phyloP scores from a whole-genome alignment of 2,329 filamentous ascomycete genomes.

The Ophiognomonia clavigignenti-juglandacearum region DNA sequence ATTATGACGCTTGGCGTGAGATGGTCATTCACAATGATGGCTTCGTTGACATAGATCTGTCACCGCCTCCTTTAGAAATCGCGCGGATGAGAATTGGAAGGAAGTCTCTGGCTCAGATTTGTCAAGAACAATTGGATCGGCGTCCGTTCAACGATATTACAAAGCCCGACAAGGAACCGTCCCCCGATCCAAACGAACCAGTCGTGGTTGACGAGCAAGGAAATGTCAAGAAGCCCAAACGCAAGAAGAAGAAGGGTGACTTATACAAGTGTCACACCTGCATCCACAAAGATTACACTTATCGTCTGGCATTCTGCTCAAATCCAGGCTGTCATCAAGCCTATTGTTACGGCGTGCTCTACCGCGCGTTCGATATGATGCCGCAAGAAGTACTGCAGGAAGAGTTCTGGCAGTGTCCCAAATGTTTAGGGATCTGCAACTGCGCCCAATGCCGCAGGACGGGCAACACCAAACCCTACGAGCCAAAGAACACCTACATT shows the following conservation, averaged over 20 bases:
- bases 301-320: slow-evolving; percentile 80
- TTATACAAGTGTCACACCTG: slow-evolving; percentile 75
- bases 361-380: slow-evolving; percentile 85
- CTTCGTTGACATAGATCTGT: slow-evolving; percentile 58
- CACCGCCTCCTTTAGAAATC: slow-evolving; percentile 65
- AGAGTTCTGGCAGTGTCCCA: slow-evolving; percentile 82
- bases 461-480: slow-evolving; percentile 68
- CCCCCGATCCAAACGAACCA: slow-evolving; percentile 42
- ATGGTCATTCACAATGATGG: slow-evolving; percentile 72
- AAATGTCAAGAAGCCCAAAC: slow-evolving; percentile 54
- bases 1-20: slow-evolving; percentile 78
- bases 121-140: slow-evolving; percentile 76
- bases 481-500: slow-evolving; percentile 79
- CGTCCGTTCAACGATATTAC: slow-evolving; percentile 81
- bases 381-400: slow-evolving; percentile 78
- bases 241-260: slow-evolving; percentile 50
- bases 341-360: slow-evolving; percentile 93
- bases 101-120: slow-evolving; percentile 87
- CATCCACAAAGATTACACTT: slow-evolving; percentile 70
- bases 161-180: slow-evolving; percentile 48
- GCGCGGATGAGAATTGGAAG: slow-evolving; percentile 63
- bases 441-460: slow-evolving; percentile 71
- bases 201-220: slow-evolving; percentile 63
- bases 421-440: slow-evolving; percentile 81
- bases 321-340: slow-evolving; percentile 62